A percentile compares a stretch with the other conserved stretches of the same genome.
Conservation (phyloP, 78 protist species). For the Dictyostelium capitatum region DNA sequence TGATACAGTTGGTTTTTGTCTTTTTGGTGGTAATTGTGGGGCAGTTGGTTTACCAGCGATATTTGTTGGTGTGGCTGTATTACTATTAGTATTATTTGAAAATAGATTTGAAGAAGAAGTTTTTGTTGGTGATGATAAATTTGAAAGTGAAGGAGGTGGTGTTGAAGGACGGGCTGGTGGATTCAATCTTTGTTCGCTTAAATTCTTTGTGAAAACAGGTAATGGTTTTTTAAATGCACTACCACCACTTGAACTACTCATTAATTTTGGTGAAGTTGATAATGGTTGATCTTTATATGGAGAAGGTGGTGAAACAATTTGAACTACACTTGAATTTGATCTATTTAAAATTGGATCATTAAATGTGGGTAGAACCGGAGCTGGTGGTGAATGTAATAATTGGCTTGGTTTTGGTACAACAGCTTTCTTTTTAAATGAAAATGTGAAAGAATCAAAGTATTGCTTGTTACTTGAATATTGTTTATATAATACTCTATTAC, state of each 20-base stretch:
- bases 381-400: neutral
- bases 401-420: slow-evolving; percentile 24
- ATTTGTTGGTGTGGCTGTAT: neutral
- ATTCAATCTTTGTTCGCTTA: slow-evolving; percentile 14
- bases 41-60: neutral
- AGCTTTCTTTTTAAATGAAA: slow-evolving; percentile 18
- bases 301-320: slow-evolving; percentile 23
- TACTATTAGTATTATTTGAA: no score
- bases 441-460: slow-evolving; percentile 7
- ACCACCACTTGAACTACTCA: neutral
- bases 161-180: slow-evolving; percentile 49
- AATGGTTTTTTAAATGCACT: slow-evolving; percentile 5
- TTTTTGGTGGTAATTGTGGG: slow-evolving; percentile 39
- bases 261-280: neutral
- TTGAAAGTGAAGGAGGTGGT: slow-evolving; percentile 12
- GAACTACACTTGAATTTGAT: neutral
- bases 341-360: neutral
- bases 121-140: neutral
- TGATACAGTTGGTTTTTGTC: slow-evolving; percentile 26
- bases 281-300: neutral
- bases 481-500: no score
- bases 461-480: neutral
- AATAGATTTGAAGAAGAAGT: neutral
- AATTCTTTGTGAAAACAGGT: neutral
- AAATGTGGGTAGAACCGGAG: neutral